Evolutionary conservation across 73 alveolate genomes (phyloP), one percentile per base, ranked within the genome.

Genomic region (Tetrahymena elliotti): DNA sequence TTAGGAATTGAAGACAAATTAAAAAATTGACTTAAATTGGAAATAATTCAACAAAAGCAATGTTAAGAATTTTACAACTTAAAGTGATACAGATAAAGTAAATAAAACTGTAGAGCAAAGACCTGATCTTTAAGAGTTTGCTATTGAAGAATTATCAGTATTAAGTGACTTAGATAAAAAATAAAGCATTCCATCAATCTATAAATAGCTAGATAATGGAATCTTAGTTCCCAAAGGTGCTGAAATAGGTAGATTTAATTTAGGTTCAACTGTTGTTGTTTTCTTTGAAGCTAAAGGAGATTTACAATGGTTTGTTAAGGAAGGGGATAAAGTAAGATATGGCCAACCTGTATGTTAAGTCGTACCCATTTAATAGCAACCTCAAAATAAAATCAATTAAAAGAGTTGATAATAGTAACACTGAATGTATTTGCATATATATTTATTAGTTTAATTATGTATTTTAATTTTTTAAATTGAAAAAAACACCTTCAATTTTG

Each of bases 181-280:
- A 34, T 13, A 35, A 68, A 84, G 27, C 27, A 88, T 35, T 34
- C 33, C 83, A 18, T 93, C 96, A 8, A 35, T 37, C 36, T 95
- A 93, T 34, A 35, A 31, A 31, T 39, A 84, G 2, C 9, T 35
- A 83, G 83, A 94, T 22, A 47, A 83, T 24, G 96, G 97, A n/a
- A 93, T 95, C 11, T 96, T 38, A n/a, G 92, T 97, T 13, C 94
- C 88, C 53, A 97, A 97, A 93, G 99, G 99, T 15, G 96, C 97
- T 93, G 98, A 97, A 93, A 92, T 97, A 15, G 99, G 99, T 10
- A 93, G 94, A 95, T 97, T 97, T 94, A 96, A 97, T 34, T 93
- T 97, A 95, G 99, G 99, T 13, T 97, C 98, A 1, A 97, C 98
- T 22, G 97, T 97, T 24, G 97, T 96, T 22, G 52, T 97, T 94